Base-by-base conservation (phyloP, 2,329 filamentous ascomycete species). In the Exserohilum rostratum region DNA sequence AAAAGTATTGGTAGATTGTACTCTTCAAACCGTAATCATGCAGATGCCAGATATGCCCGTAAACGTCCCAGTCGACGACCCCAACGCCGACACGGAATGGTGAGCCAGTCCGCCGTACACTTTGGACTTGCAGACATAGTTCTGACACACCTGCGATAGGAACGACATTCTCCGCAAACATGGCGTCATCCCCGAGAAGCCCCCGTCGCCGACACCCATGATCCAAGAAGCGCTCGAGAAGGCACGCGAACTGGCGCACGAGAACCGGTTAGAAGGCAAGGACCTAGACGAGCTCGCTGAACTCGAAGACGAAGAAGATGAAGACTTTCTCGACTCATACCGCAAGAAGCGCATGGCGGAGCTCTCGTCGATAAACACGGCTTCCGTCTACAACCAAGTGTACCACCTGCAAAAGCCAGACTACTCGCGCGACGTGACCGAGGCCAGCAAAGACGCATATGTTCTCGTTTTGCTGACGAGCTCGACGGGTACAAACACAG, bases 51-150 rank as follows among this genome's bases (percentile, higher is more conserved):
- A 86, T 62, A 79, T 84, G 77, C 83, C 83, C 34, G 79, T 88
- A 60, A 83, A 88, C 69, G 95, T 99, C 56, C 92, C 93, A 39
- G 89, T 99, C 64, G 91, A 96, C 73, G 89, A 98, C 73, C 93
- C 93, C 29, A 96, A 98, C 72, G 95, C 92, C 60, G 95, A 99
- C 74, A 99, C 95, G 60, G 95, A 99, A 88, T 99, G 95, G 95
- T 93, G 51, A 50, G 57, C 48, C 22, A 39, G 11, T 12, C 43
- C 6, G 31, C n/a, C 12, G 46, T 18, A 20, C 33, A 39, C 7
- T n/a, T 0, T 7, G 12, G 22, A 15, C 25, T 15, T 11, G 5
- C 15, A 40, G 3, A 2, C 31, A 34, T 18, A n/a, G 20, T 13
- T 30, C 31, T 46, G 33, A 51, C 15, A n/a, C 11, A 10, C 7